A percentile compares a stretch with the other conserved stretches of the same genome.
Evolutionary conservation across 345 rosid genomes (phyloP).

Genomic region (Passiflora organensis): DNA sequence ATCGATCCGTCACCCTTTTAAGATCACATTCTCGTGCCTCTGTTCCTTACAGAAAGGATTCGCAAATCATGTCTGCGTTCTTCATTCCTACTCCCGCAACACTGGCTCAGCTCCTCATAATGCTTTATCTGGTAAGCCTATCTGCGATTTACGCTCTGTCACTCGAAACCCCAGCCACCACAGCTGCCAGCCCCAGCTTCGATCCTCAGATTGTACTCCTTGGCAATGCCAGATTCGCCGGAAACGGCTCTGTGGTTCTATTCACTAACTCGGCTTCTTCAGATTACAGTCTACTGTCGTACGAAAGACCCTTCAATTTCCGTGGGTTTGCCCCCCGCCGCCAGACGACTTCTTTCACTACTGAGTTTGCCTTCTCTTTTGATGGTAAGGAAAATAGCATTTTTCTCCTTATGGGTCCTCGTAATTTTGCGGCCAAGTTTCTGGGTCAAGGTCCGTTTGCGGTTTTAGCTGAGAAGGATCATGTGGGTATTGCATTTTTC

Average conservation of each 20-base stretch:
- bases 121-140: slow-evolving; percentile 17
- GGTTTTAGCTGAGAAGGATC: slow-evolving; percentile 21
- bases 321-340: slow-evolving; percentile 8
- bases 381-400: slow-evolving; percentile 33
- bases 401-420: slow-evolving; percentile 39
- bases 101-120: slow-evolving; percentile 5
- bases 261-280: slow-evolving; percentile 26
- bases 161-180: slow-evolving; percentile 13
- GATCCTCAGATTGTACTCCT: slow-evolving; percentile 22
- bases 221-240: slow-evolving; percentile 36
- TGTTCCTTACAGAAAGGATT: too few species aligned
- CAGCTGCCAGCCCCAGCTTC: slow-evolving; percentile 20
- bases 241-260: slow-evolving; percentile 19
- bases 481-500: slow-evolving; percentile 40
- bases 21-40: too few species aligned
- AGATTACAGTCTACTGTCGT: slow-evolving; percentile 33
- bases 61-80: slow-evolving; percentile 19
- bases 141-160: slow-evolving; percentile 16
- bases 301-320: slow-evolving; percentile 34
- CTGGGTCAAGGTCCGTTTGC: slow-evolving; percentile 28
- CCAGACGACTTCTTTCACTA: slow-evolving; percentile 31
- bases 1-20: too few species aligned
- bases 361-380: slow-evolving; percentile 38
- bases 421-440: slow-evolving; percentile 22
- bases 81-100: slow-evolving; percentile 1